A percentile compares a stretch with the other conserved stretches of the same genome.
Conservation (phyloP, 805 yeast genomes). For the Yamadazyma paraphyllophila region DNA sequence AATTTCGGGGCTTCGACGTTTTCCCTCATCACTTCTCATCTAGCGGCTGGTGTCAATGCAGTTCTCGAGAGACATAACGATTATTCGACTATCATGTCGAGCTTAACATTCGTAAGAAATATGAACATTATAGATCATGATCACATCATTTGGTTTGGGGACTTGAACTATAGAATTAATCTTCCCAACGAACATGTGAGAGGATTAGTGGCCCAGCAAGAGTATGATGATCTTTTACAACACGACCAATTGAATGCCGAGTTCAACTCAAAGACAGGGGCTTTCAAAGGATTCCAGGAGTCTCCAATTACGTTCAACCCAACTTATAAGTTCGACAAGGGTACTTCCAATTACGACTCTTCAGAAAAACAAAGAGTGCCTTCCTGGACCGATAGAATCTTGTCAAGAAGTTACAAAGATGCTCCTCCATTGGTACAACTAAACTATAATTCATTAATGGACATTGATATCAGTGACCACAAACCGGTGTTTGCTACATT, state of each 20-base stretch:
- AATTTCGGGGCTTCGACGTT: conserved; percentile 76
- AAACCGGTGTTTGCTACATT: conserved; percentile 88
- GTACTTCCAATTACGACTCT: conserved; percentile 76
- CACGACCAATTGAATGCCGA: conserved; percentile 79
- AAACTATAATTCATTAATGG: conserved; percentile 65
- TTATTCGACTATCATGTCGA: conserved; percentile 69
- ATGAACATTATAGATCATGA: conserved; percentile 73
- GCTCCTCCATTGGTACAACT: conserved; percentile 47
- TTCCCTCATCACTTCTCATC: conserved; percentile 84
- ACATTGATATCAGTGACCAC: conserved; percentile 75
- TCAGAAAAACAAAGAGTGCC: conserved; percentile 93
- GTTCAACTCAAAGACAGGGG: conserved; percentile 53
- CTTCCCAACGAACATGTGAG: conserved; percentile 75
- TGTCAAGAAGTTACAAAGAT: conserved; percentile 51
- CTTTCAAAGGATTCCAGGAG: conserved; percentile 76
- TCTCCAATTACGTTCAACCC: conserved; percentile 76
- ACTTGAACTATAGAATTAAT: conserved; percentile 79
- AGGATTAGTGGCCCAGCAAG: conserved; percentile 43
- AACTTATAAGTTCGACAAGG: conserved; percentile 89
- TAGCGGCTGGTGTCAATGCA: conserved; percentile 89
- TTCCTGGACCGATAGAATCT: conserved; percentile 92
- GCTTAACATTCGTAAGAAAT: conserved; percentile 77
- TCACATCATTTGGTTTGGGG: conserved; percentile 90
- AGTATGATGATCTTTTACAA: conserved; percentile 52
- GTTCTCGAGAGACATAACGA: conserved; percentile 84